These are phyloP conservation scores for Sporisorium scitamineum DNA, from an alignment of 1,284 basidiomycete genomes.

Conservation along the genomic window DNA sequence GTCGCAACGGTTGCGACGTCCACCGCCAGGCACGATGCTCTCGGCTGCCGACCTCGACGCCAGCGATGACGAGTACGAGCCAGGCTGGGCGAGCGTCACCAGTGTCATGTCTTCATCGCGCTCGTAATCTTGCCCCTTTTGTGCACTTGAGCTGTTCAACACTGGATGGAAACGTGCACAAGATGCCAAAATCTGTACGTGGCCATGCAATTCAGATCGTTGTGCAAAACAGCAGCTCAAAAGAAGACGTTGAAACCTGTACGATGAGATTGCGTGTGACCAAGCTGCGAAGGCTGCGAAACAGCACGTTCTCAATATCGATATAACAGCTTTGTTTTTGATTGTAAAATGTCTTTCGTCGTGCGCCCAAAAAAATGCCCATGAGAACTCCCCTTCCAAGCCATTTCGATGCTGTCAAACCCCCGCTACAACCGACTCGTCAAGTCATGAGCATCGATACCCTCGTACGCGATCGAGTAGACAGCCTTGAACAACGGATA, in stretches of 20 bases:
- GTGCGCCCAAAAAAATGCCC: neutral
- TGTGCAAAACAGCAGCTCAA: neutral
- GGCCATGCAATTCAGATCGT: neutral
- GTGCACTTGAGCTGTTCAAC: neutral
- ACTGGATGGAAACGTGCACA: neutral
- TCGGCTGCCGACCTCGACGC: conserved; percentile 62
- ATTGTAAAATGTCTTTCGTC: neutral
- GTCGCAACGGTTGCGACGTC: conserved; percentile 51
- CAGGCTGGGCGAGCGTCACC: conserved; percentile 61
- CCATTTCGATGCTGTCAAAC: too few species aligned
- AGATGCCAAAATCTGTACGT: too few species aligned
- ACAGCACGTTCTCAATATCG: neutral
- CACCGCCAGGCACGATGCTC: conserved; percentile 58
- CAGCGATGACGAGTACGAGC: conserved; percentile 66
- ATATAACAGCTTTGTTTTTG: neutral
- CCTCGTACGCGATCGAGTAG: conserved; percentile 64
- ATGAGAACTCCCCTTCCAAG: neutral
- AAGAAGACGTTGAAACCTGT: neutral
- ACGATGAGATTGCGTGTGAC: conserved; percentile 2
- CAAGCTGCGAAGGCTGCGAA: neutral
- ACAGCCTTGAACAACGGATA: conserved; percentile 74
- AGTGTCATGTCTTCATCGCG: conserved; percentile 54
- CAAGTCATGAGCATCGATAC: conserved; percentile 69
- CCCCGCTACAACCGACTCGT: conserved; percentile 60
- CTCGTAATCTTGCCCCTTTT: conserved; percentile 11